Evolutionary conservation across 2,329 filamentous ascomycete species (phyloP).

Genomic region (Fusarium setosum): DNA sequence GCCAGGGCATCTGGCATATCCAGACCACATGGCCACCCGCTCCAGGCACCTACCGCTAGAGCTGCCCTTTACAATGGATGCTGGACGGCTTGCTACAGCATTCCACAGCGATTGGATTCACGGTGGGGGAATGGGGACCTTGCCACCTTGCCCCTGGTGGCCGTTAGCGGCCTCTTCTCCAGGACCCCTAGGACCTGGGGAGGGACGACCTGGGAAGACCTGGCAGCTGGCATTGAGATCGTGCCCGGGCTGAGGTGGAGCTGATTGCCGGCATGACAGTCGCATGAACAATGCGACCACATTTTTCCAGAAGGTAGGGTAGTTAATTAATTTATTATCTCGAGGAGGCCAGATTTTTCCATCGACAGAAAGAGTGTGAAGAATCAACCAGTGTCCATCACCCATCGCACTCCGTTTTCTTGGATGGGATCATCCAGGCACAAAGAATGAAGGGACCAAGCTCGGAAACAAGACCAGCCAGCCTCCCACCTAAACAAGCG

Average conservation of each 20-base stretch:
- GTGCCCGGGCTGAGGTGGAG: constrained; percentile 26
- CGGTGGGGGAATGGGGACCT: constrained; percentile 8
- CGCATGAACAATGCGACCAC: constrained; percentile 27
- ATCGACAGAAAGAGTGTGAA: neutral
- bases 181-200: constrained; percentile 10
- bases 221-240: constrained; percentile 17
- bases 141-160: neutral
- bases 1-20: constrained; percentile 14
- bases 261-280: constrained; percentile 25
- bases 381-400: neutral
- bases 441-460: constrained; percentile 27
- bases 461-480: constrained; percentile 20
- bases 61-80: neutral
- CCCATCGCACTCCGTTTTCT: constrained; percentile 1
- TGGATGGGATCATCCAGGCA: constrained; percentile 30
- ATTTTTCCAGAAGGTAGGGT: constrained; percentile 25
- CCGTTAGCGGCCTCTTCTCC: constrained; percentile 3
- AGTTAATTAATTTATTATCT: constrained; percentile 25
- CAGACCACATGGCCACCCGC: constrained; percentile 25
- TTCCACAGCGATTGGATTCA: neutral
- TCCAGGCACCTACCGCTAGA: constrained; percentile 27
- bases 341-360: constrained; percentile 6
- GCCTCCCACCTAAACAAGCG: constrained; percentile 13
- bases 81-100: too few relatives aligned
- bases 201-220: constrained; percentile 1